These are phyloP conservation scores for Raffaelea deltoideospora DNA, from an alignment of 2,329 filamentous ascomycete genomes.

Conservation along the genomic window DNA sequence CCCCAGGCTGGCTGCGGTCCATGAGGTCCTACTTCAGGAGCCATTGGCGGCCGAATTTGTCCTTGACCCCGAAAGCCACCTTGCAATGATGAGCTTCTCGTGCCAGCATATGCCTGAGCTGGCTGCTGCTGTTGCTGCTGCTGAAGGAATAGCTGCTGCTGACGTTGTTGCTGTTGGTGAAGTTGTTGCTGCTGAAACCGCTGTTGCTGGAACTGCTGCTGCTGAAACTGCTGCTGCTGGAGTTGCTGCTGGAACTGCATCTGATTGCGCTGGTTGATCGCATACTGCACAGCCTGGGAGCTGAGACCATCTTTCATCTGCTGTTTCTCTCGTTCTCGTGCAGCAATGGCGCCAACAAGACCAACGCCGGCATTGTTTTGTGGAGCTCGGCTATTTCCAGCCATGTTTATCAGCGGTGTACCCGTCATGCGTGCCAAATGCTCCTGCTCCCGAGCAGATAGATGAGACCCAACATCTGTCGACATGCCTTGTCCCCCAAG, in stretches of 20 bases:
- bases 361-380: conserved; percentile 39
- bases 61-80: too few species aligned
- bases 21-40: too few species aligned
- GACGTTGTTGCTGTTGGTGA: conserved; percentile 17
- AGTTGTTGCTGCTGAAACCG: conserved; percentile 12
- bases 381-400: conserved; percentile 31
- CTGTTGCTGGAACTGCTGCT: conserved; percentile 19
- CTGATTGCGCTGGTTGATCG: conserved; percentile 50
- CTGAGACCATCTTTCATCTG: conserved; percentile 54
- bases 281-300: conserved; percentile 57
- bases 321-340: conserved; percentile 62
- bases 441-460: conserved; percentile 82
- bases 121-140: conserved; percentile 13
- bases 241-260: conserved; percentile 20
- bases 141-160: not conserved
- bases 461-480: conserved; percentile 28
- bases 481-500: conserved; percentile 23
- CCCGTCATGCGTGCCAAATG: conserved; percentile 74
- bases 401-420: conserved; percentile 57
- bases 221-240: conserved; percentile 18
- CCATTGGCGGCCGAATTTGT: too few species aligned
- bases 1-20: not conserved
- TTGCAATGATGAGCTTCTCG: too few species aligned
- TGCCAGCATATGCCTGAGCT: conserved; percentile 8
- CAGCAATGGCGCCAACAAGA: conserved; percentile 65